Conservation (phyloP, 192 early-diverging fungal species). For the Irineochytrium annulatum region DNA sequence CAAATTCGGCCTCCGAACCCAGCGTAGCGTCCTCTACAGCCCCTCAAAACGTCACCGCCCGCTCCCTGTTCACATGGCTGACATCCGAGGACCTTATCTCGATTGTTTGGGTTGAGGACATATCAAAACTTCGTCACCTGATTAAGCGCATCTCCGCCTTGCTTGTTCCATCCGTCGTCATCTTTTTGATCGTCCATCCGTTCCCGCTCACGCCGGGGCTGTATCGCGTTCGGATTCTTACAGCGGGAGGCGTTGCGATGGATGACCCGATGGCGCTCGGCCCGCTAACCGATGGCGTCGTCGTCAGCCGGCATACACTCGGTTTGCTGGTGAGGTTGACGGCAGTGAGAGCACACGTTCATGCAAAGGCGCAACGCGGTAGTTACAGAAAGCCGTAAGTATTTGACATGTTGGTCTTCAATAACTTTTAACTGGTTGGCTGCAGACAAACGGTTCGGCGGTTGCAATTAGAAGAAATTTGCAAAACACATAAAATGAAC, state of each 20-base stretch:
- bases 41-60: not conserved
- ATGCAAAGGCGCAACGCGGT: slow-evolving; percentile 49
- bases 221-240: slow-evolving; percentile 64
- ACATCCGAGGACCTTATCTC: slow-evolving; percentile 58
- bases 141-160: slow-evolving; percentile 12
- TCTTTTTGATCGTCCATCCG: slow-evolving; percentile 69
- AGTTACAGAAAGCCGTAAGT: slow-evolving; percentile 55
- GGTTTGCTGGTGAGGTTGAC: slow-evolving; percentile 68
- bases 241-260: slow-evolving; percentile 7
- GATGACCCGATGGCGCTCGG: slow-evolving; percentile 42
- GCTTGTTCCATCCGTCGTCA: slow-evolving; percentile 20
- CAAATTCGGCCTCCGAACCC: no score
- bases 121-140: slow-evolving; percentile 7
- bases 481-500: slow-evolving; percentile 26
- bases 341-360: slow-evolving; percentile 61
- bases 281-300: slow-evolving; percentile 70
- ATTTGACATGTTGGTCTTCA: slow-evolving; percentile 1
- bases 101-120: slow-evolving; percentile 73
- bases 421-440: no score
- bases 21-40: not conserved
- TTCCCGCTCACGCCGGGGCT: slow-evolving; percentile 54
- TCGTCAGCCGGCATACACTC: slow-evolving; percentile 62
- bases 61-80: slow-evolving; percentile 33
- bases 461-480: slow-evolving; percentile 41
- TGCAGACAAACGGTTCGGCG: slow-evolving; percentile 29